Evolutionary conservation across 1,284 basidiomycete species (phyloP).

Genomic region (Tilletiaria anomala): DNA sequence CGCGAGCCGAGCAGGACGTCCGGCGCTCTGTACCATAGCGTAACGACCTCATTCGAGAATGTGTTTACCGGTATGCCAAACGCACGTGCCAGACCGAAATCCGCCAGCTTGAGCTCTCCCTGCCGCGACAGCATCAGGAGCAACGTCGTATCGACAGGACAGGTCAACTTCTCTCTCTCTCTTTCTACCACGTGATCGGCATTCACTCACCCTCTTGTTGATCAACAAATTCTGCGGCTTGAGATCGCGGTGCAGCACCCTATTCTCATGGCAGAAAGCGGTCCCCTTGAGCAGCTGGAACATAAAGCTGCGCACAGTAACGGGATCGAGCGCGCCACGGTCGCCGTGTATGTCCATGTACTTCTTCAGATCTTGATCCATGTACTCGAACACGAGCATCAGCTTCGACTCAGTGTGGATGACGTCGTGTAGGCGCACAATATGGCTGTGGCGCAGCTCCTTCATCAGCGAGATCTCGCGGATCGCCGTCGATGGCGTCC

Average conservation of each 20-base stretch:
- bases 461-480: constrained; percentile 94
- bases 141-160: too few relatives aligned
- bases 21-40: constrained; percentile 96
- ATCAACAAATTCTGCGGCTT: constrained; percentile 97
- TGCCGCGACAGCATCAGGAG: background rate
- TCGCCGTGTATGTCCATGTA: constrained; percentile 99
- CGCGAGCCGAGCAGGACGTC: constrained; percentile 93
- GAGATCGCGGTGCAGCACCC: constrained; percentile 89
- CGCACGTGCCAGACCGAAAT: constrained; percentile 73
- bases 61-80: constrained; percentile 40
- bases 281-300: constrained; percentile 94
- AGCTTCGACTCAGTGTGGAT: constrained; percentile 90
- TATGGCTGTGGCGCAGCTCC: constrained; percentile 86
- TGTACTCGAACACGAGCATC: constrained; percentile 95
- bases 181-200: too few relatives aligned
- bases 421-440: constrained; percentile 90
- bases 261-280: constrained; percentile 96
- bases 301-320: constrained; percentile 91
- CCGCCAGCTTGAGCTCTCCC: constrained; percentile 91
- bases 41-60: constrained; percentile 50
- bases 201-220: too few relatives aligned
- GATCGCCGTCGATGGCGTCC: constrained; percentile 84
- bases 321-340: constrained; percentile 78
- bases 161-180: too few relatives aligned
- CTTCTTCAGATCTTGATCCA: constrained; percentile 95